phyloP scores from a whole-genome alignment of 345 rosid genomes.

The Nephelium lappaceum region DNA sequence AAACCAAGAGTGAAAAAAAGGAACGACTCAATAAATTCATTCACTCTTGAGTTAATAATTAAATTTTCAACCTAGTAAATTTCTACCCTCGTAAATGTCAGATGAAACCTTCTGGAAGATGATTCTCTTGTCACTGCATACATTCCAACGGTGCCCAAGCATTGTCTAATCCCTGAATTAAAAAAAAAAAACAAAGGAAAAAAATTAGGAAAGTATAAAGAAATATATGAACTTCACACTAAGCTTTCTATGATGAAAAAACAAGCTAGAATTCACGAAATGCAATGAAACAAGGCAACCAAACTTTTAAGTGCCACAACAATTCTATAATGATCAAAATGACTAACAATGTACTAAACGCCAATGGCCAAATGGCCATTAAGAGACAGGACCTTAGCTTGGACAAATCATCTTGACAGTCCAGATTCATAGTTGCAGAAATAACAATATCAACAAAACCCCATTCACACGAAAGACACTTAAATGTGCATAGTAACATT shows the following conservation, averaged over 20 bases:
- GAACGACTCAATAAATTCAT: background rate
- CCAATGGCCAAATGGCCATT: background rate
- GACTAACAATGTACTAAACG: background rate
- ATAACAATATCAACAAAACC: background rate
- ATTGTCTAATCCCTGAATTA: constrained; percentile 19
- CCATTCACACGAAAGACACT: background rate
- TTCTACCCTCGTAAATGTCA: background rate
- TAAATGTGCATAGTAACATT: background rate
- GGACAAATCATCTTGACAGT: background rate
- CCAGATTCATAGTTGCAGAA: background rate
- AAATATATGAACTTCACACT: background rate
- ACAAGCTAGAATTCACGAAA: background rate
- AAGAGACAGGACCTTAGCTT: background rate
- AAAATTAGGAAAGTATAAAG: background rate
- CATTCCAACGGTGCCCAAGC: background rate
- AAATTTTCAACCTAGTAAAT: background rate
- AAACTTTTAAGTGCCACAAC: background rate
- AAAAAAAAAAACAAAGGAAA: background rate
- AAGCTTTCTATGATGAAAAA: background rate
- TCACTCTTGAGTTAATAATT: background rate
- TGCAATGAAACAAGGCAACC: background rate
- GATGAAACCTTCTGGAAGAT: background rate
- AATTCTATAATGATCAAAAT: background rate
- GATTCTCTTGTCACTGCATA: background rate
- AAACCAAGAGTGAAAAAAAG: background rate